phyloP scores from a whole-genome alignment of 177 flowering plant genomes.

The Vitis hybrid region DNA sequence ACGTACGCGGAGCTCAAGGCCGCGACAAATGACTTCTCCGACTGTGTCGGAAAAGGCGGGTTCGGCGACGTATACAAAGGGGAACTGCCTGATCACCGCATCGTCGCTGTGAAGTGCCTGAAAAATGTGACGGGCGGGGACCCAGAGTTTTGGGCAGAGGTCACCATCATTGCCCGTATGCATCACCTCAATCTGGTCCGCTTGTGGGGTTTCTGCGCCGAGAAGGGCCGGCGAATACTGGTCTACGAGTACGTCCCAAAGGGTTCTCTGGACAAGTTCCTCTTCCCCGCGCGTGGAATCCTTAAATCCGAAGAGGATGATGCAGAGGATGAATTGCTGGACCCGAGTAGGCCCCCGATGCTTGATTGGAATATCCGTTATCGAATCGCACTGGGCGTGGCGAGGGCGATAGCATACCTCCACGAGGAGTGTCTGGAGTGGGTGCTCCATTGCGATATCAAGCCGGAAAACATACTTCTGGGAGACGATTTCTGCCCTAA shows the following conservation, averaged over 20 bases:
- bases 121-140: slow-evolving; percentile 57
- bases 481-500: slow-evolving; percentile 86
- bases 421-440: slow-evolving; percentile 86
- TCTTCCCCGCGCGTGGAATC: slow-evolving; percentile 37
- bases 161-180: slow-evolving; percentile 75
- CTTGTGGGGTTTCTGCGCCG: slow-evolving; percentile 82
- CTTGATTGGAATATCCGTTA: slow-evolving; percentile 71
- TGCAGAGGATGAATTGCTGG: slow-evolving; percentile 2
- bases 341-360: slow-evolving; percentile 23
- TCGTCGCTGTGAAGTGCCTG: slow-evolving; percentile 74
- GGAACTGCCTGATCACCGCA: slow-evolving; percentile 49
- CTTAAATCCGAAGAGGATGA: neutral
- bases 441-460: slow-evolving; percentile 87
- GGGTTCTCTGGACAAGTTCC: slow-evolving; percentile 68
- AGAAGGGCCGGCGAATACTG: slow-evolving; percentile 56
- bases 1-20: slow-evolving; percentile 55
- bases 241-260: slow-evolving; percentile 82
- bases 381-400: slow-evolving; percentile 70
- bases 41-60: slow-evolving; percentile 67
- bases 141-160: slow-evolving; percentile 84
- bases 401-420: slow-evolving; percentile 77
- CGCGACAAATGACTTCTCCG: slow-evolving; percentile 63
- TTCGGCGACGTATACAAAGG: slow-evolving; percentile 75
- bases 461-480: slow-evolving; percentile 78
- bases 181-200: slow-evolving; percentile 81